A percentile compares a stretch with the other conserved stretches of the same genome.
These are phyloP conservation scores for Limonium bicolor DNA, from an alignment of 148 eudicot genomes.

Conservation along the genomic window DNA sequence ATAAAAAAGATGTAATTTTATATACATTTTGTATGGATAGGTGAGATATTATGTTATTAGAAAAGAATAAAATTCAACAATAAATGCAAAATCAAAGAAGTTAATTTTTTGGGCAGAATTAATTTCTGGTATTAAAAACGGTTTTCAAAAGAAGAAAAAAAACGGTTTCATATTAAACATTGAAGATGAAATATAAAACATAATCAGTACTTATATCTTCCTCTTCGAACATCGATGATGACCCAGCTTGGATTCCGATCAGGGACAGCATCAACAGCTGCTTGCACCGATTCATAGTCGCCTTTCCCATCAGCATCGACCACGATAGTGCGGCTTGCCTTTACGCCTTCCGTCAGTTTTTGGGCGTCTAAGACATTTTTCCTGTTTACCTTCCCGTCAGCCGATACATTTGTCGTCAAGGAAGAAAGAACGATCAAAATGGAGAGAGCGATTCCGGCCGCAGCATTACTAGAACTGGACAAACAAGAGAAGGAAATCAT, in stretches of 20 bases:
- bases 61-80: too few relatives aligned
- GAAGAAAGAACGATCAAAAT: too few relatives aligned
- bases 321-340: slow-evolving; percentile 23
- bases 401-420: too few relatives aligned
- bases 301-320: slow-evolving; percentile 62
- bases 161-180: background rate
- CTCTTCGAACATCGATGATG: slow-evolving; percentile 54
- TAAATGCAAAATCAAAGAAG: too few relatives aligned
- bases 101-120: too few relatives aligned
- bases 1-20: background rate
- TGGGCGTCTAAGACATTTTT: slow-evolving; percentile 21
- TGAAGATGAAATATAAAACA: background rate
- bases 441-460: too few relatives aligned
- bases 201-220: slow-evolving; percentile 38
- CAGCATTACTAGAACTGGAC: too few relatives aligned
- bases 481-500: too few relatives aligned
- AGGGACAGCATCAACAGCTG: slow-evolving; percentile 65
- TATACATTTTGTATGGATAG: background rate
- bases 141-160: background rate
- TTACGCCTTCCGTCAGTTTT: slow-evolving; percentile 25
- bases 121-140: background rate
- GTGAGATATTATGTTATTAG: too few relatives aligned
- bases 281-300: slow-evolving; percentile 57
- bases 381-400: too few relatives aligned
- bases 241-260: slow-evolving; percentile 63